Conservation (phyloP, 2,329 filamentous ascomycete genomes). For the Pseudocercospora crystallina region DNA sequence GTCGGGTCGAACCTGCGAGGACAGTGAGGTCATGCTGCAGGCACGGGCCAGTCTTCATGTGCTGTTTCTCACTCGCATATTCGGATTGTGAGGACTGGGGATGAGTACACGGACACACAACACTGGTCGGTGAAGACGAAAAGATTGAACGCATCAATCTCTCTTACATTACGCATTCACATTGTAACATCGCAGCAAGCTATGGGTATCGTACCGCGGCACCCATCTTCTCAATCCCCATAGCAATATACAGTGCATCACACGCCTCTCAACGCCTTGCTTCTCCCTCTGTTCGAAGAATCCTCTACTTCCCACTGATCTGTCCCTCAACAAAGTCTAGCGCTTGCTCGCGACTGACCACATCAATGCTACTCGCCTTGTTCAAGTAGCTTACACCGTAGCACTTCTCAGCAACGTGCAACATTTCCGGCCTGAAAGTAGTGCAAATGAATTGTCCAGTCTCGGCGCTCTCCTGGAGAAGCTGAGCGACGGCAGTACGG, state of each 20-base stretch:
- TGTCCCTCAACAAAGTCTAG: constrained; percentile 93
- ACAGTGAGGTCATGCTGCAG: too few relatives aligned
- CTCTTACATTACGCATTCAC: neutral
- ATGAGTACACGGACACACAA: too few relatives aligned
- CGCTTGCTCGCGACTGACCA: constrained; percentile 82
- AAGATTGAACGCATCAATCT: neutral
- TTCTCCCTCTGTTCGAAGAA: neutral
- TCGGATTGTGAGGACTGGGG: too few relatives aligned
- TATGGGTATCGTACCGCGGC: neutral
- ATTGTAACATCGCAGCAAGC: neutral
- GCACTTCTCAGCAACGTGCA: constrained; percentile 93
- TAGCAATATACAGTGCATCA: neutral
- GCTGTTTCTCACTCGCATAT: too few relatives aligned
- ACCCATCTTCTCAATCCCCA: neutral
- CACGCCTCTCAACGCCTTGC: neutral
- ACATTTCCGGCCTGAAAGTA: constrained; percentile 95
- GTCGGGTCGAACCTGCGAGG: too few relatives aligned
- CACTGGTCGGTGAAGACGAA: neutral
- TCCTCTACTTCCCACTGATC: constrained; percentile 33
- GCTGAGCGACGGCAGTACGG: constrained; percentile 87
- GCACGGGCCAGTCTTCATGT: too few relatives aligned
- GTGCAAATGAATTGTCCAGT: constrained; percentile 92
- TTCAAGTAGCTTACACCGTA: constrained; percentile 91
- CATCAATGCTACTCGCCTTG: constrained; percentile 93
- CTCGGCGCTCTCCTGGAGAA: constrained; percentile 63